These are phyloP conservation scores for Clonostachys solani DNA, from an alignment of 2,329 filamentous ascomycete species.

Conservation along the genomic window DNA sequence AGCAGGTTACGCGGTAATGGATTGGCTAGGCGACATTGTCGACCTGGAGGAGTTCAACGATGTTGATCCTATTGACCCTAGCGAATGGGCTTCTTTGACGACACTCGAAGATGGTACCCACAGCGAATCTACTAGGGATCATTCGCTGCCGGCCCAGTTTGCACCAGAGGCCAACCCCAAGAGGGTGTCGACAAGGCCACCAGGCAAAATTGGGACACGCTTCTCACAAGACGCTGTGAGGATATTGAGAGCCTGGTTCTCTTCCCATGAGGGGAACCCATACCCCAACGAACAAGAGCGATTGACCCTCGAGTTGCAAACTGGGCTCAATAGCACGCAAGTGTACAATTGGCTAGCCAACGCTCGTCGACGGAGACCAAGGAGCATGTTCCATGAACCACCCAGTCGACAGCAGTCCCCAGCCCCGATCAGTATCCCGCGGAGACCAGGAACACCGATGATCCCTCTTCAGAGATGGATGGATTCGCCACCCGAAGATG, in stretches of 20 bases:
- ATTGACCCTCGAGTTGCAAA: constrained; percentile 65
- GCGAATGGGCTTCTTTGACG: too few relatives aligned
- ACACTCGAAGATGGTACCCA: too few relatives aligned
- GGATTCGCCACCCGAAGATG: constrained; percentile 2
- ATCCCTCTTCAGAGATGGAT: constrained; percentile 2
- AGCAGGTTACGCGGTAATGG: too few relatives aligned
- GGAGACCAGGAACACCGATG: constrained; percentile 23
- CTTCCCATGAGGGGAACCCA: constrained; percentile 68
- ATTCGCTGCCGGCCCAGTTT: too few relatives aligned
- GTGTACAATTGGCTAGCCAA: constrained; percentile 89
- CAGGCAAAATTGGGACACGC: not conserved
- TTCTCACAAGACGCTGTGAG: constrained; percentile 71
- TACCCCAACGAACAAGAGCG: constrained; percentile 83
- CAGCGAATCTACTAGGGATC: too few relatives aligned
- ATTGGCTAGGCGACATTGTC: too few relatives aligned
- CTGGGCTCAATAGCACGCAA: constrained; percentile 71
- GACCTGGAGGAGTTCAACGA: too few relatives aligned
- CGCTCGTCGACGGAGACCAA: constrained; percentile 73
- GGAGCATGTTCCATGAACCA: constrained; percentile 46
- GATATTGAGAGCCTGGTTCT: constrained; percentile 75
- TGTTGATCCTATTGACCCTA: too few relatives aligned
- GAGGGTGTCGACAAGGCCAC: not conserved
- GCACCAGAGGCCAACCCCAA: too few relatives aligned
- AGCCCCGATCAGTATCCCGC: constrained; percentile 52
- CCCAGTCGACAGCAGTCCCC: constrained; percentile 20